Evolutionary conservation across 2,329 filamentous ascomycete genomes (phyloP), one percentile per base, ranked within the genome.

Genomic region (Samsoniella hepiali): DNA sequence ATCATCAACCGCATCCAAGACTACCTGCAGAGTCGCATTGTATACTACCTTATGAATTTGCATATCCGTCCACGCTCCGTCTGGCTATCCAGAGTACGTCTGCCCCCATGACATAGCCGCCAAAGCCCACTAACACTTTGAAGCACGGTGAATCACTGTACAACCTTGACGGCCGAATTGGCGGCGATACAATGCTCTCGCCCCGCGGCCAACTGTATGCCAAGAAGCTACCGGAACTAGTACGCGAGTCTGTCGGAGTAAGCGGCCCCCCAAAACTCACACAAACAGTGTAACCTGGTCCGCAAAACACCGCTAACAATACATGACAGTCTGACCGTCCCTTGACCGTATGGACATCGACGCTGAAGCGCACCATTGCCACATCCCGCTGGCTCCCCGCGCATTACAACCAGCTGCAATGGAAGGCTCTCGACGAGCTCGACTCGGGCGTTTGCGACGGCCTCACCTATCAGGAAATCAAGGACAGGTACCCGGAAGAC

Each of bases 1-100:
- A 95, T 98, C 72, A 98, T 99, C 84, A 99, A 98, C 79, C 89
- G 91, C 73, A 97, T 99, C 72, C 89, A 93, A 73, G 95, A 99
- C 77, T 99, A 99, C 73, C 83, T 99, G 34, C 95, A 97, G 75
- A 97, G 92, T 75, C 89, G 95, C 64, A 89, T 99, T 51, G 94
- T 99, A 53, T 99, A 99, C 78, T 99, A 97, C 75, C 86, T 98
- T 64, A 97, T 98, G 88, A 99, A 98, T 74, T 83, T 99, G 45
- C 95, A 99, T 78, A 99, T 99, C 75, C 94, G 94, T 67, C 94
- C 94, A 22, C 87, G 95, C 63, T 96, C 93, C 4, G 96, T 99
- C 68, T 99, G 95, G 95, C 80, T 99, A 58, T 98, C 95, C 68
- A 84, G 95, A 67, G 91, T 94, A 81, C 77, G 88, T 83, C 55